These are phyloP conservation scores for Coemansia sp. DNA, from an alignment of 192 early-diverging fungal species.

Conservation along the genomic window DNA sequence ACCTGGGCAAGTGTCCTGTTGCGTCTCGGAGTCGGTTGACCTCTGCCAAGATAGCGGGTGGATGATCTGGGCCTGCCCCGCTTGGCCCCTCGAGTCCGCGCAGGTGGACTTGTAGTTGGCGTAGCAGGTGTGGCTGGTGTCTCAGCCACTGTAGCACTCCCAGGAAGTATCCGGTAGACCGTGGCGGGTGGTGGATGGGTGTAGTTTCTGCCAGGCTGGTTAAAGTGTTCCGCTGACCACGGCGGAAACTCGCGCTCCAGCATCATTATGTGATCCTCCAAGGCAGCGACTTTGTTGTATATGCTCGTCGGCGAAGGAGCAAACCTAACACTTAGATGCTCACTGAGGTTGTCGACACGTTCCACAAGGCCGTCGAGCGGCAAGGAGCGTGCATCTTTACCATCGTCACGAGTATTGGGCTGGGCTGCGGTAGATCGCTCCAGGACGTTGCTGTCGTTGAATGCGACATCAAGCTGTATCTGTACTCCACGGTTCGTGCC, in stretches of 20 bases:
- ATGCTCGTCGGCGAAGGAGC: slow-evolving; percentile 45
- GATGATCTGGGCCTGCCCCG: slow-evolving; percentile 10
- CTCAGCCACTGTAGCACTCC: neutral
- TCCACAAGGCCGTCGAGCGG: slow-evolving; percentile 43
- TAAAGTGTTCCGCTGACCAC: slow-evolving; percentile 80
- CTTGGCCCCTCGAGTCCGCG: slow-evolving; percentile 2
- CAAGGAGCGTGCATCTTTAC: slow-evolving; percentile 6
- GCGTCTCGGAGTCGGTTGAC: slow-evolving; percentile 26
- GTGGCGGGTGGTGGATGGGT: slow-evolving; percentile 34
- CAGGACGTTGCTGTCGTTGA: slow-evolving; percentile 68
- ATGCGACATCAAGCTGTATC: slow-evolving; percentile 72
- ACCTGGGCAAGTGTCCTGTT: slow-evolving; percentile 6
- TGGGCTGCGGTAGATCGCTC: slow-evolving; percentile 54
- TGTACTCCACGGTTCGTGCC: slow-evolving; percentile 77
- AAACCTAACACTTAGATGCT: slow-evolving; percentile 73
- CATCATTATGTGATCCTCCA: slow-evolving; percentile 78
- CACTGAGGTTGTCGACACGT: slow-evolving; percentile 72
- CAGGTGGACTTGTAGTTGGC: neutral
- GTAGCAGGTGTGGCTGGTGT: neutral
- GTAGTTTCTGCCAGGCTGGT: slow-evolving; percentile 52
- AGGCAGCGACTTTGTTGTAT: slow-evolving; percentile 63
- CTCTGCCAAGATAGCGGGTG: neutral
- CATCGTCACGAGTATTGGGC: neutral
- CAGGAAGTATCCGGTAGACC: slow-evolving; percentile 35
- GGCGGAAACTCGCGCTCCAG: slow-evolving; percentile 76